These are phyloP conservation scores for Fusarium sp. DNA, from an alignment of 2,329 filamentous ascomycete species.

Conservation along the genomic window DNA sequence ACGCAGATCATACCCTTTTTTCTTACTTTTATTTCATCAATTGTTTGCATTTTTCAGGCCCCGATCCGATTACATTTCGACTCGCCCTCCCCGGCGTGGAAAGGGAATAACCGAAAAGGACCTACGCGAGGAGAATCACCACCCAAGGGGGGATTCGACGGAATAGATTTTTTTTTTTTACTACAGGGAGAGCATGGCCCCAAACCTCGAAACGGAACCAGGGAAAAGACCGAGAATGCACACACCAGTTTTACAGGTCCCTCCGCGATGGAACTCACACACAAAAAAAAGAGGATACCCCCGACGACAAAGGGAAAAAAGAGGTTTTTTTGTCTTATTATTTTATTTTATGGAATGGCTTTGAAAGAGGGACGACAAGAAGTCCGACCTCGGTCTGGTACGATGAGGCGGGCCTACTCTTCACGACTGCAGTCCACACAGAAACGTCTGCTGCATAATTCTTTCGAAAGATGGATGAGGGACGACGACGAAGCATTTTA, in stretches of 20 bases:
- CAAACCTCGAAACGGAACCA: slow-evolving; percentile 43
- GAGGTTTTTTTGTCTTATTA: slow-evolving; percentile 7
- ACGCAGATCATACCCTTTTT: slow-evolving; percentile 55
- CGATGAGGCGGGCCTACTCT: slow-evolving; percentile 47
- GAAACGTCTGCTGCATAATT: slow-evolving; percentile 48
- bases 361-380: slow-evolving; percentile 39
- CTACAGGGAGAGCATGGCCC: slow-evolving; percentile 42
- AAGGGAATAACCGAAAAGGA: slow-evolving; percentile 24
- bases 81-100: slow-evolving; percentile 38
- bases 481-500: slow-evolving; percentile 14
- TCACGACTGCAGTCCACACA: slow-evolving; percentile 39
- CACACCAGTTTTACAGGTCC: slow-evolving; percentile 43
- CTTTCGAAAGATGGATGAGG: slow-evolving; percentile 41
- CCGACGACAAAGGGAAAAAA: slow-evolving; percentile 35
- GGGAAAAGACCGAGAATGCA: slow-evolving; percentile 52
- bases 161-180: slow-evolving; percentile 37
- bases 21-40: slow-evolving; percentile 37
- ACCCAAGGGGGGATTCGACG: slow-evolving; percentile 43
- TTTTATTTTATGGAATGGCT: slow-evolving; percentile 32
- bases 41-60: slow-evolving; percentile 42
- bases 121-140: slow-evolving; percentile 34
- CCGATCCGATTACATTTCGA: slow-evolving; percentile 31
- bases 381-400: slow-evolving; percentile 46
- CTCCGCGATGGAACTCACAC: slow-evolving; percentile 32
- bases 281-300: slow-evolving; percentile 40